Conservation (phyloP, 176 grass and related monocot species). For the Elymus sibiricus region DNA sequence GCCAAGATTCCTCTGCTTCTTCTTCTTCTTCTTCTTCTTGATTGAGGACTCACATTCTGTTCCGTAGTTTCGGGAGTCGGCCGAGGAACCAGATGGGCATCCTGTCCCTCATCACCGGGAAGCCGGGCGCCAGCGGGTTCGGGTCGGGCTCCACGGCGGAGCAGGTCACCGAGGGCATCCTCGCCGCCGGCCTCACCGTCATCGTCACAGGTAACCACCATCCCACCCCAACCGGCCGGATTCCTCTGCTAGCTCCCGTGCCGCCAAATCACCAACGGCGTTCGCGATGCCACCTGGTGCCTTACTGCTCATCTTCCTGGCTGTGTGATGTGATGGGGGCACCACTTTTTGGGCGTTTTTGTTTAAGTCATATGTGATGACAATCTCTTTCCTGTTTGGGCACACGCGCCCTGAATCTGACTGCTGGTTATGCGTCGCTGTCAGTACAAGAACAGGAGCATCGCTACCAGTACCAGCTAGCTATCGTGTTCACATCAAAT, state of each 20-base stretch:
- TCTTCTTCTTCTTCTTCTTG: not conserved
- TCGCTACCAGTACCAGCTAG: not conserved
- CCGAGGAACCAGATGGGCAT: constrained; percentile 38
- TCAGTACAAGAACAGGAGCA: not conserved
- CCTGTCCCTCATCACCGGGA: constrained; percentile 65
- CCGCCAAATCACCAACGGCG: too few relatives aligned
- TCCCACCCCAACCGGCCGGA: not conserved
- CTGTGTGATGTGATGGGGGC: not conserved
- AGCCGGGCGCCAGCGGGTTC: constrained; percentile 73
- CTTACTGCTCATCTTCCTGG: not conserved
- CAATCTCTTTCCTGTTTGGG: not conserved
- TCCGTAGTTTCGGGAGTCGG: not conserved
- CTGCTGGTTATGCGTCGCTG: not conserved
- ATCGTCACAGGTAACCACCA: constrained; percentile 63
- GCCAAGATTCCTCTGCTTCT: not conserved
- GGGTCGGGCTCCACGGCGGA: constrained; percentile 83
- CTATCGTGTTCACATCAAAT: not conserved
- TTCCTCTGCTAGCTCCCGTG: not conserved
- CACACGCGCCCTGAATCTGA: not conserved
- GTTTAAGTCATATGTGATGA: too few relatives aligned
- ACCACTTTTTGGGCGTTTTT: not conserved
- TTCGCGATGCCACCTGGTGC: too few relatives aligned
- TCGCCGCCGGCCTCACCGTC: constrained; percentile 67
- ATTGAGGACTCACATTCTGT: not conserved
- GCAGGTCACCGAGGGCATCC: constrained; percentile 70